phyloP scores from a whole-genome alignment of 2,329 filamentous ascomycete genomes.

The Coniochaeta sp. region DNA sequence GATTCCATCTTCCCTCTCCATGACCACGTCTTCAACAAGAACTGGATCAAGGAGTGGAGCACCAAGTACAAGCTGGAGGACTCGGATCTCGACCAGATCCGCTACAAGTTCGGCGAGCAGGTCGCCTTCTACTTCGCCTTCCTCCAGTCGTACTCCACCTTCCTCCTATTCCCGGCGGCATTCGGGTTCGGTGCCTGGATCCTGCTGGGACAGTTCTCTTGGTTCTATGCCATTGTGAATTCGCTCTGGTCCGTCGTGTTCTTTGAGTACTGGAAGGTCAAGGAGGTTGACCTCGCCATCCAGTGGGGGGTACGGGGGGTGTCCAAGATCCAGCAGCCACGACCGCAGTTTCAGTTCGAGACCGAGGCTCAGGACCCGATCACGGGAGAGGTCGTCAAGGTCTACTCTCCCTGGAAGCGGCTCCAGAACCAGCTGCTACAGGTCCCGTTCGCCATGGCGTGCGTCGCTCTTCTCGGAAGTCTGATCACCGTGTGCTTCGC shows the following conservation, averaged over 20 bases:
- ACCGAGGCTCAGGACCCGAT: constrained; percentile 69
- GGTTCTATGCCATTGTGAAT: constrained; percentile 69
- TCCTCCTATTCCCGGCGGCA: constrained; percentile 72
- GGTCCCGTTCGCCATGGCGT: constrained; percentile 75
- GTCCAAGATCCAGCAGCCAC: constrained; percentile 69
- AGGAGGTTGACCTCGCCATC: constrained; percentile 78
- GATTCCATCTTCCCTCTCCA: constrained; percentile 73
- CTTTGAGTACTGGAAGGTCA: constrained; percentile 93
- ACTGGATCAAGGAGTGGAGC: constrained; percentile 69
- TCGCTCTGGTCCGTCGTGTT: constrained; percentile 85
- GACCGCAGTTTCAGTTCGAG: constrained; percentile 74
- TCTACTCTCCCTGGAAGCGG: constrained; percentile 71
- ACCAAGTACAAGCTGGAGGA: constrained; percentile 61
- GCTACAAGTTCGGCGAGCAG: constrained; percentile 70
- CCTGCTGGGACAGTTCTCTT: constrained; percentile 77
- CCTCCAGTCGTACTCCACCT: constrained; percentile 81
- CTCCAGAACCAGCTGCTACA: constrained; percentile 72
- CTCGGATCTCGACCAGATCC: constrained; percentile 64
- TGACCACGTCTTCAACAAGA: constrained; percentile 66
- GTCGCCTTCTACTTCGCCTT: constrained; percentile 97
- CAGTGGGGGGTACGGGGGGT: constrained; percentile 86
- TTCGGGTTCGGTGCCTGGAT: constrained; percentile 74
- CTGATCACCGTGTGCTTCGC: constrained; percentile 83
- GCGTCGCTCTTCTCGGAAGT: constrained; percentile 64
- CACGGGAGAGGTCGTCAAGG: constrained; percentile 69